Conservation (phyloP, 2,329 filamentous ascomycete species). For the Stagonosporopsis chrysanthemi region DNA sequence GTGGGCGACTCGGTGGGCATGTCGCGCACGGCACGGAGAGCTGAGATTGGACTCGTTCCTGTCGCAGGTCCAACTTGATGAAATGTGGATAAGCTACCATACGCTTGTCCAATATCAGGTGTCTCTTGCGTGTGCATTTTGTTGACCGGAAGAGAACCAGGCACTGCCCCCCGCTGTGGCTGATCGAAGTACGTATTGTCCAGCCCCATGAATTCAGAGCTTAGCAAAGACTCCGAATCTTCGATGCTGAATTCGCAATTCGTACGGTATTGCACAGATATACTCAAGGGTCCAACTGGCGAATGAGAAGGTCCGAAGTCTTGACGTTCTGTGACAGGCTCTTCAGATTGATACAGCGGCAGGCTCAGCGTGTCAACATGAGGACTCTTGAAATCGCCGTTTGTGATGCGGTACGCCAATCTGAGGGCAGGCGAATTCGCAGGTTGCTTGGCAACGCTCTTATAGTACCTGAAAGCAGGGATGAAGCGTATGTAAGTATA, state of each 20-base stretch:
- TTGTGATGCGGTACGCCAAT: slow-evolving; percentile 80
- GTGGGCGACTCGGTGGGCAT: slow-evolving; percentile 59
- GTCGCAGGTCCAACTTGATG: slow-evolving; percentile 75
- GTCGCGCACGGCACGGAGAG: slow-evolving; percentile 74
- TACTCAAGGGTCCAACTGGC: slow-evolving; percentile 82
- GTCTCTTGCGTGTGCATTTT: slow-evolving; percentile 57
- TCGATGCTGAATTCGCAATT: slow-evolving; percentile 92
- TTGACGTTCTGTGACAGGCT: slow-evolving; percentile 72
- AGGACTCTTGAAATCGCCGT: slow-evolving; percentile 62
- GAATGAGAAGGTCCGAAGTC: slow-evolving; percentile 85
- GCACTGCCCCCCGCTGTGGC: slow-evolving; percentile 63
- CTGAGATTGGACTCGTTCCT: slow-evolving; percentile 87
- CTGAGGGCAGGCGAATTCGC: slow-evolving; percentile 68
- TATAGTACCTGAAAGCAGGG: slow-evolving; percentile 85
- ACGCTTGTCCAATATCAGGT: slow-evolving; percentile 76
- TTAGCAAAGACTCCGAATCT: slow-evolving; percentile 87
- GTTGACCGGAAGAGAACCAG: slow-evolving; percentile 77
- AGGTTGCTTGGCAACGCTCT: slow-evolving; percentile 74
- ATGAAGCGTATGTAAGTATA: slow-evolving; percentile 83
- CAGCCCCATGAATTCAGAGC: slow-evolving; percentile 90
- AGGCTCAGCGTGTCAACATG: slow-evolving; percentile 73
- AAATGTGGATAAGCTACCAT: slow-evolving; percentile 89
- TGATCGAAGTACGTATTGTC: slow-evolving; percentile 89
- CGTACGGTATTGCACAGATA: slow-evolving; percentile 82
- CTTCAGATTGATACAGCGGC: slow-evolving; percentile 67